Evolutionary conservation across 257 asterid genomes (phyloP).

Genomic region (Ehretia macrophylla): DNA sequence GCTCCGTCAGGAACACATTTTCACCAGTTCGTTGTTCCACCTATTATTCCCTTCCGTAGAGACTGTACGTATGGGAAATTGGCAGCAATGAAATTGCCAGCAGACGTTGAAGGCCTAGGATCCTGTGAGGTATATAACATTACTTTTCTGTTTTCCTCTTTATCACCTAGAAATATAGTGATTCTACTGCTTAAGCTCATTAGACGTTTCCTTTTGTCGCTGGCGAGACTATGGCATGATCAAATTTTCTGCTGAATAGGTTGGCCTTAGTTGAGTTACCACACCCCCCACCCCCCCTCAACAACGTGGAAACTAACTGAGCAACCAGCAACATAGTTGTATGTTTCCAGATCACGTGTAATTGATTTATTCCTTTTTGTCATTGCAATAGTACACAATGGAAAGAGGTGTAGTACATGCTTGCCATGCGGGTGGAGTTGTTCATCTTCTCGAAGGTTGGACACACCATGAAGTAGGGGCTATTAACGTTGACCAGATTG

Average conservation of each 20-base stretch:
- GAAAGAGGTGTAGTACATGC: constrained; percentile 97
- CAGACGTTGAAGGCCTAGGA: constrained; percentile 79
- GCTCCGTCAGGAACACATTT: constrained; percentile 79
- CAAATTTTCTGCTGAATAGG: too few species aligned
- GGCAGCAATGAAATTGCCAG: constrained; percentile 87
- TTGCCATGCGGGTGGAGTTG: constrained; percentile 63
- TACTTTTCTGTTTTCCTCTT: not conserved
- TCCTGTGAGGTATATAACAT: constrained; percentile 63
- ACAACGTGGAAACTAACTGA: too few species aligned
- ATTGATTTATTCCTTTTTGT: too few species aligned
- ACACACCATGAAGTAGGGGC: constrained; percentile 63
- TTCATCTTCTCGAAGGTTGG: constrained; percentile 61
- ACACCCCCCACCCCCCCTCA: too few species aligned
- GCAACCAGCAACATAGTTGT: too few species aligned
- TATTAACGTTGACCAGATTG: constrained; percentile 61
- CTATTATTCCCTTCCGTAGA: constrained; percentile 69
- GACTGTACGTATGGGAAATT: constrained; percentile 82
- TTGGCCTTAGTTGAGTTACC: too few species aligned
- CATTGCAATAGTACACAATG: constrained; percentile 63
- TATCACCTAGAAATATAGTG: not conserved
- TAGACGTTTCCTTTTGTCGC: too few species aligned
- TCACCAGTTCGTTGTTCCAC: constrained; percentile 78
- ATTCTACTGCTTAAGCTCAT: not conserved
- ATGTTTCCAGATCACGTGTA: not conserved
- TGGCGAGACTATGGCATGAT: too few species aligned